Evolutionary conservation across 176 grass and related monocot genomes (phyloP).

Genomic region (Guadua angustifolia): DNA sequence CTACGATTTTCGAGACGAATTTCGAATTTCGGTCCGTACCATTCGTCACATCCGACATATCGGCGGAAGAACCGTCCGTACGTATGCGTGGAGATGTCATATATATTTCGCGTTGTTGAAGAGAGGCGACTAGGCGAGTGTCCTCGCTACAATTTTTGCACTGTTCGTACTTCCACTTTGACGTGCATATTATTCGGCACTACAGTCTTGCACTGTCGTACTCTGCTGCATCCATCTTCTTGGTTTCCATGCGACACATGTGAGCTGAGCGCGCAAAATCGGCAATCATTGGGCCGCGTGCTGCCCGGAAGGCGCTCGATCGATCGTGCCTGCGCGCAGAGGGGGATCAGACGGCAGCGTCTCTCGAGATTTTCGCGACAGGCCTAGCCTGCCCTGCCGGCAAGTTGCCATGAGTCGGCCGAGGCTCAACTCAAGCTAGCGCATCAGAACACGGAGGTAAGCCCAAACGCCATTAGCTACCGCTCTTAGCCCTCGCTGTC

Average conservation of each 20-base stretch:
- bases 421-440: too few species aligned
- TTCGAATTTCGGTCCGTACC: too few species aligned
- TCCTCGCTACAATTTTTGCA: background rate
- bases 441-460: background rate
- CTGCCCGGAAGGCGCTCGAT: background rate
- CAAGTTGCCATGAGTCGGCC: too few species aligned
- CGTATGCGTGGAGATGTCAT: background rate
- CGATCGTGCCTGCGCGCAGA: too few species aligned
- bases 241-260: background rate
- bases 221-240: background rate
- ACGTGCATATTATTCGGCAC: background rate
- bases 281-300: background rate
- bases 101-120: too few species aligned
- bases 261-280: background rate
- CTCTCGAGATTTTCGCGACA: too few species aligned
- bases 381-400: too few species aligned
- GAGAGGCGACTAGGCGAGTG: too few species aligned
- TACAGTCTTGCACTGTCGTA: too few species aligned
- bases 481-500: background rate
- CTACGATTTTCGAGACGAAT: too few species aligned
- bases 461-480: background rate
- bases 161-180: background rate
- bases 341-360: too few species aligned
- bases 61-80: background rate
- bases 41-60: too few species aligned